These are phyloP conservation scores for Plenodomus tracheiphilus DNA, from an alignment of 2,329 filamentous ascomycete species.

Conservation along the genomic window DNA sequence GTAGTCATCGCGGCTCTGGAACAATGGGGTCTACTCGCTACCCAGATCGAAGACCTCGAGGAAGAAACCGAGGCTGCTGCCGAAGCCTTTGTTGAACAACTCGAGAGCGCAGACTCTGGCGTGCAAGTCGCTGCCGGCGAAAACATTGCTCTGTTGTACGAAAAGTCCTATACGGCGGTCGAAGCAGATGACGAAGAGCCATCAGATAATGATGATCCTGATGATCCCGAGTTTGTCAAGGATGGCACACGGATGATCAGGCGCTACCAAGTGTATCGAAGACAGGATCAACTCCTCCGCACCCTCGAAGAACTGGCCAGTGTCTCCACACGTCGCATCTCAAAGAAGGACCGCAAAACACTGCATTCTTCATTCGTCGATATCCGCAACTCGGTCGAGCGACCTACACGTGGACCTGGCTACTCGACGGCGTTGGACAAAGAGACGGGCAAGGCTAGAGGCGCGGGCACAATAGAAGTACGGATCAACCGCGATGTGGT, in stretches of 20 bases:
- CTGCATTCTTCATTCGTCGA: conserved; percentile 69
- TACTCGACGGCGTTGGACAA: conserved; percentile 67
- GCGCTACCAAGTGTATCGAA: conserved; percentile 69
- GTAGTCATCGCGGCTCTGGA: conserved; percentile 76
- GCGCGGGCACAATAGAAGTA: conserved; percentile 61
- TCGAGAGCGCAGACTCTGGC: conserved; percentile 71
- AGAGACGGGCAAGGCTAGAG: conserved; percentile 62
- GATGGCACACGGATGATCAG: conserved; percentile 54
- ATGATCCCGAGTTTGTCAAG: conserved; percentile 42
- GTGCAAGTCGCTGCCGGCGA: conserved; percentile 79
- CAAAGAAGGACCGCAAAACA: conserved; percentile 67
- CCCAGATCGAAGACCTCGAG: conserved; percentile 74
- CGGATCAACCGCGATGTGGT: conserved; percentile 62
- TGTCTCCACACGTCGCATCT: conserved; percentile 63
- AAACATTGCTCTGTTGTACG: conserved; percentile 81
- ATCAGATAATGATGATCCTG: conserved; percentile 54
- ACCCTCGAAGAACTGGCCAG: conserved; percentile 63
- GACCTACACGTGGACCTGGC: conserved; percentile 67
- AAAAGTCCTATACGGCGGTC: conserved; percentile 66
- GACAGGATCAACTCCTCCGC: conserved; percentile 63
- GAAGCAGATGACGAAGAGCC: conserved; percentile 59
- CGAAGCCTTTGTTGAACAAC: conserved; percentile 82
- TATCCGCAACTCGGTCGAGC: conserved; percentile 67
- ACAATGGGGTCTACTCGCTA: conserved; percentile 80
- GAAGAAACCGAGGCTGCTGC: conserved; percentile 71